Evolutionary conservation across 2,329 filamentous ascomycete genomes (phyloP).

Genomic region (Sarocladium oryzae): DNA sequence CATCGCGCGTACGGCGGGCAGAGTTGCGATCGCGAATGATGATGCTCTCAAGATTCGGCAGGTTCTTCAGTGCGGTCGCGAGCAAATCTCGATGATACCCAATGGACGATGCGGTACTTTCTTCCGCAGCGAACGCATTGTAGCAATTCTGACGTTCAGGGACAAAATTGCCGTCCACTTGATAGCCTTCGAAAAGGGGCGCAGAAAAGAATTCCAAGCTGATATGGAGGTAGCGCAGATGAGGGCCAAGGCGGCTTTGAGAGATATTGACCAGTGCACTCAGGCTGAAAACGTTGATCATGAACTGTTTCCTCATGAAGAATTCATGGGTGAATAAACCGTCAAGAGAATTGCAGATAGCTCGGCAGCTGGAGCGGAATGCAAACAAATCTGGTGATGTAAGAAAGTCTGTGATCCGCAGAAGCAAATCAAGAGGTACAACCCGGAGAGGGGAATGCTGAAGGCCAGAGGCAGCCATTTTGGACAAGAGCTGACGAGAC

Average conservation of each 20-base stretch:
- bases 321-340: conserved; percentile 53
- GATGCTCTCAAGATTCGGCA: conserved; percentile 48
- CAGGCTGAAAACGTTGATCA: conserved; percentile 52
- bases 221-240: conserved; percentile 24
- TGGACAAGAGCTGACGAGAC: no score
- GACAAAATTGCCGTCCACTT: no score
- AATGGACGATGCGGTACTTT: conserved; percentile 18
- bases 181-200: no score
- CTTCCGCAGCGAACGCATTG: neutral
- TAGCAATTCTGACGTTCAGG: no score
- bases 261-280: conserved; percentile 47
- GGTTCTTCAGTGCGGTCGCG: conserved; percentile 45
- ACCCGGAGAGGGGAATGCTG: neutral
- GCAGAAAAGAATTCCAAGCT: no score
- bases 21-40: conserved; percentile 55
- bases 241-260: conserved; percentile 32
- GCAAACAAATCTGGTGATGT: conserved; percentile 47
- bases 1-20: conserved; percentile 42
- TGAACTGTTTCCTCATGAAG: conserved; percentile 61
- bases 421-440: conserved; percentile 53
- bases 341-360: conserved; percentile 47
- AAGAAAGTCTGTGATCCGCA: conserved; percentile 46
- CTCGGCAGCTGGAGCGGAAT: conserved; percentile 49
- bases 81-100: conserved; percentile 49
- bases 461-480: neutral